Conservation (phyloP, 2,329 filamentous ascomycete species). For the Raffaelea deltoideospora region DNA sequence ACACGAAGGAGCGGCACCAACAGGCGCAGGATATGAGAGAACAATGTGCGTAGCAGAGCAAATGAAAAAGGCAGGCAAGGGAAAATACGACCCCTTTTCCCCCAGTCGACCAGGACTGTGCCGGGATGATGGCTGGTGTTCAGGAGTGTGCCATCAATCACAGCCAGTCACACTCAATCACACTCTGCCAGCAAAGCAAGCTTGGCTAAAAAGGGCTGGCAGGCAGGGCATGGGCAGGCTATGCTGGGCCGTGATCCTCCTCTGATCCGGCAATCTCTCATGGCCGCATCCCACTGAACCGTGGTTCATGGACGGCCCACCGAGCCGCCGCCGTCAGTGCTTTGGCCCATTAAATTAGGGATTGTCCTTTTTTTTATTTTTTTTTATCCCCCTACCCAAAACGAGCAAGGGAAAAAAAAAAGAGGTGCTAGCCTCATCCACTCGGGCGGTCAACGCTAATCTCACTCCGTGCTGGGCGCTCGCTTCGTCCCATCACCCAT, state of each 20-base stretch:
- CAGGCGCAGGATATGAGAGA: no score
- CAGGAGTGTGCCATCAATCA: neutral
- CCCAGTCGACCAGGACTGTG: neutral
- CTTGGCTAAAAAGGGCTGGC: neutral
- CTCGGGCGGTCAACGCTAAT: constrained; percentile 3
- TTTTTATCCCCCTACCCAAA: neutral
- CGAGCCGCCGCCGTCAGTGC: constrained; percentile 3
- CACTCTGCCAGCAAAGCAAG: neutral
- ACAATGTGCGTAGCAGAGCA: no score
- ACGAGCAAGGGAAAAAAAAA: neutral
- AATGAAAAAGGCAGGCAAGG: neutral
- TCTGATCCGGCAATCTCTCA: constrained; percentile 7
- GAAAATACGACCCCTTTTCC: no score
- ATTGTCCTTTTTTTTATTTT: neutral
- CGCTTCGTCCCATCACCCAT: constrained; percentile 3
- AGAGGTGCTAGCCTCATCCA: neutral
- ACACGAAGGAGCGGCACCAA: no score
- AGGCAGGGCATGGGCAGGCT: neutral
- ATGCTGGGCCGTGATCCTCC: constrained; percentile 4
- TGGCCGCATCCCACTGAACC: constrained; percentile 1
- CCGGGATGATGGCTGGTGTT: neutral
- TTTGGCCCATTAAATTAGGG: neutral
- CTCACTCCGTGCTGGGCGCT: constrained; percentile 2
- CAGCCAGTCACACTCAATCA: neutral
- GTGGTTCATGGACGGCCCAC: constrained; percentile 2